Base-by-base conservation (phyloP, 768 basidiomycete genomes). In the Boletus pseudopeckii region DNA sequence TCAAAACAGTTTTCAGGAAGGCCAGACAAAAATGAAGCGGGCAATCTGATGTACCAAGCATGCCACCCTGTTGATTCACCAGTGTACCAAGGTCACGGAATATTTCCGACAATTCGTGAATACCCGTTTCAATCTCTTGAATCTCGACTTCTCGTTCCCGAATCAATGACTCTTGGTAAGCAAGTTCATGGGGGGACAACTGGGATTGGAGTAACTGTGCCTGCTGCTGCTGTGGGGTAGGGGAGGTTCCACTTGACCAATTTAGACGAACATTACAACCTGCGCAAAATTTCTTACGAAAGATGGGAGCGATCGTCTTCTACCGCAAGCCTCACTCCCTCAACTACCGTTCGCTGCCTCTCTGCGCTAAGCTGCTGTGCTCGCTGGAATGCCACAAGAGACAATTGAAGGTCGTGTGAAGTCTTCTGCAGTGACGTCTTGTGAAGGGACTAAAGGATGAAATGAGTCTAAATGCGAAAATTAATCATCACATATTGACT, bases 71-170 rank as follows among this genome's bases (percentile, higher is more conserved):
- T 67, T 98, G 92, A 54, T 85, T 83, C 1, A 99, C 95, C 43
- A 99, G 78, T 15, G 93, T 95, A 41, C 95, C 96, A 43, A 99
- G 75, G 72, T 98, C 95, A 46, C 90, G 83, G 79, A 99, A 98
- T 65, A 99, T 98, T 71, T 98, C 92, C 26, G 90, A 83, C 43
- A 99, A 73, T 70, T 99, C 96, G 64, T 96, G 92, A 51, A 99
- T 98, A 7, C 97, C 96, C 7, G 84, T 86, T 71, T 99, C 97
- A 48, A 99, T 99, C 67, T 98, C 94, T 47, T 90, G 83, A 50
- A 98, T 98, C 64, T 98, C 97, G 0, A 78, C 79, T 69, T 99
- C 96, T 17, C 97, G 88, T 67, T 99, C 97, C 37, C 53, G 67
- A 36, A 71, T 71, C 36, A 98, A 75, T 10, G 92, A 90, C 67